Evolutionary conservation across 2,329 filamentous ascomycete species (phyloP).

Genomic region (Colletotrichum noveboracense): DNA sequence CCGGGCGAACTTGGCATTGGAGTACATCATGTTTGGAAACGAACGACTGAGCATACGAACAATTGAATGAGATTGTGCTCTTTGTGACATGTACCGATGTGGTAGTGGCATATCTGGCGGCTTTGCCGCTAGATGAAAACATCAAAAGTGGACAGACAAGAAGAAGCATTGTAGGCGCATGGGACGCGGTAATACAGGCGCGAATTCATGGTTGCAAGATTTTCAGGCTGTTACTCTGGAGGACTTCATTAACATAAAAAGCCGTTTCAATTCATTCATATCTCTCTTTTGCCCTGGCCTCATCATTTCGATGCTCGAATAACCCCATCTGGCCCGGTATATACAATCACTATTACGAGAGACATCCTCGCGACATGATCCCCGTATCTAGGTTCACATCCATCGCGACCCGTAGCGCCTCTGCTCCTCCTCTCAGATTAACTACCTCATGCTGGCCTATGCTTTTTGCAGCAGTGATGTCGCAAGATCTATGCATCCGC

Average conservation of each 20-base stretch:
- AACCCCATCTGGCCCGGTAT: not conserved
- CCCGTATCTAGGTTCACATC: not conserved
- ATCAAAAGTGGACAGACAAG: not conserved
- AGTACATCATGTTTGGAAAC: not conserved
- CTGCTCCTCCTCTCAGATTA: conserved; percentile 13
- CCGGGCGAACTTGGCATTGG: not conserved
- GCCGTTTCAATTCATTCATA: conserved; percentile 1
- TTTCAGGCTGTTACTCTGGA: not conserved
- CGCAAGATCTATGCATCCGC: conserved; percentile 21
- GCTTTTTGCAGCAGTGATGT: conserved; percentile 5
- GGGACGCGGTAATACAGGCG: not conserved
- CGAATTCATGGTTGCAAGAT: not conserved
- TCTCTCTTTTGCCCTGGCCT: not conserved
- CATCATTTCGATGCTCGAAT: not conserved
- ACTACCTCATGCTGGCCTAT: not conserved
- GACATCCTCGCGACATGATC: not conserved
- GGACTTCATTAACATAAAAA: not conserved
- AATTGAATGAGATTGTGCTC: not conserved
- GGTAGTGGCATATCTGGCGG: not conserved
- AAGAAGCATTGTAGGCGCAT: not conserved
- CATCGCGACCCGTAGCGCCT: not conserved
- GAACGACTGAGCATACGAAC: not conserved
- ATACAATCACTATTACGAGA: not conserved
- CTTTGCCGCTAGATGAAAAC: not conserved
- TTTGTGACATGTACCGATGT: not conserved